A percentile compares a stretch with the other conserved stretches of the same genome.
phyloP scores from a whole-genome alignment of 2,329 filamentous ascomycete species.

The Emergomyces pasteurianus region DNA sequence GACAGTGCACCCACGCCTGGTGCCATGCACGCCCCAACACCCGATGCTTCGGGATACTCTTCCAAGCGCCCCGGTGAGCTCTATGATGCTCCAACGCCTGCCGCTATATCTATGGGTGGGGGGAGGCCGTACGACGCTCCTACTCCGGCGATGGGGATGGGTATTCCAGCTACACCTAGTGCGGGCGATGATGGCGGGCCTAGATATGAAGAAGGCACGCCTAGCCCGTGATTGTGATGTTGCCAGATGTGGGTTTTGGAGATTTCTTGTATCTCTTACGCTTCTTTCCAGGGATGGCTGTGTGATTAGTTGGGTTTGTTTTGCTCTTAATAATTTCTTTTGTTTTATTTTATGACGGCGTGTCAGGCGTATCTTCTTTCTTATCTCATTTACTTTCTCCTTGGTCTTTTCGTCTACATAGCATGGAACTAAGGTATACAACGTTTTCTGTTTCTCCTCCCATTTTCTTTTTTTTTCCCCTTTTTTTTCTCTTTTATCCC shows the following conservation, averaged over 20 bases:
- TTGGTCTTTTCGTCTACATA: not conserved
- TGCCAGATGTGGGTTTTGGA: not conserved
- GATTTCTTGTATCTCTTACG: not conserved
- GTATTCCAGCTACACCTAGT: slow-evolving; percentile 27
- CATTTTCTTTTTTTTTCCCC: too few species aligned
- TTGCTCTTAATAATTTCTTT: not conserved
- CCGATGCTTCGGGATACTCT: slow-evolving; percentile 16
- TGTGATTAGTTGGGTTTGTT: not conserved
- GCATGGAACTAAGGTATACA: not conserved
- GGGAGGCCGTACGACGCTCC: slow-evolving; percentile 35
- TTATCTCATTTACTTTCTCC: not conserved
- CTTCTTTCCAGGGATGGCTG: not conserved
- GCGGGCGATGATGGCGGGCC: slow-evolving; percentile 30
- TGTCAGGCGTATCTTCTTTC: not conserved
- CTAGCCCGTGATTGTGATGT: slow-evolving; percentile 22
- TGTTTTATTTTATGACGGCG: not conserved
- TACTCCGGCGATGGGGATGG: slow-evolving; percentile 32
- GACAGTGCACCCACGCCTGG: slow-evolving; percentile 36
- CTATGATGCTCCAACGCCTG: slow-evolving; percentile 30
- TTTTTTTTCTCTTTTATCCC: too few species aligned
- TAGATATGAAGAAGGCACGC: slow-evolving; percentile 32
- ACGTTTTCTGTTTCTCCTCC: not conserved
- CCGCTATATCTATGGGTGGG: slow-evolving; percentile 11
- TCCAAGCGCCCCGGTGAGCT: slow-evolving; percentile 13
- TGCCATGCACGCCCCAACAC: slow-evolving; percentile 34